A percentile compares a stretch with the other conserved stretches of the same genome.
Evolutionary conservation across 805 yeast species (phyloP).

Genomic region (Saturnispora saitoi): DNA sequence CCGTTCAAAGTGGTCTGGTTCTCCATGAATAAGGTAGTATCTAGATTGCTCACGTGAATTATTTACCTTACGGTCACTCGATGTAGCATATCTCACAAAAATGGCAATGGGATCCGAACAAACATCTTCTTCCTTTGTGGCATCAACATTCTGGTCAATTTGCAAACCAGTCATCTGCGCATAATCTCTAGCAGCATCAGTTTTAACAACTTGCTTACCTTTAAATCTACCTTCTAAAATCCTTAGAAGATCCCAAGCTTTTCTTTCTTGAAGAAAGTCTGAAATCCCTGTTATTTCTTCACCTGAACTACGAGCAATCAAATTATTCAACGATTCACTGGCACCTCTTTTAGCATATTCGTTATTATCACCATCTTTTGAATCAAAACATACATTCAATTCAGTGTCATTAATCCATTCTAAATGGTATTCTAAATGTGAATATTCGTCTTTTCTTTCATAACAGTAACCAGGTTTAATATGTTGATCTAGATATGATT

Average conservation of each 20-base stretch:
- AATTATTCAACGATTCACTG: neutral
- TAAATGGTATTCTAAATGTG: constrained; percentile 31
- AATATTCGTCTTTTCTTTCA: constrained; percentile 22
- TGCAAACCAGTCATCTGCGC: neutral
- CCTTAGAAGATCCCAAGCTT: constrained; percentile 13
- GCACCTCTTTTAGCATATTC: constrained; percentile 7
- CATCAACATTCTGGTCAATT: neutral
- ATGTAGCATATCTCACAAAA: constrained; percentile 42
- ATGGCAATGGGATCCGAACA: constrained; percentile 25
- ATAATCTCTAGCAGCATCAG: constrained; percentile 4
- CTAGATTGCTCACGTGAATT: constrained; percentile 52
- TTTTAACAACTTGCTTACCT: constrained; percentile 7
- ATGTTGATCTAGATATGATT: constrained; percentile 43
- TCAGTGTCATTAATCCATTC: constrained; percentile 64
- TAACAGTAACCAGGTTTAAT: constrained; percentile 28
- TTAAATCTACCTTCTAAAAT: neutral
- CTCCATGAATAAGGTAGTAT: constrained; percentile 64
- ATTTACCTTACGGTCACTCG: constrained; percentile 46
- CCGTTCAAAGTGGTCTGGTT: constrained; percentile 42
- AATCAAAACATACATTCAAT: constrained; percentile 44
- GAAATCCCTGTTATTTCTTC: neutral
- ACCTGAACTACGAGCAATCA: neutral
- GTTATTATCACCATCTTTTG: constrained; percentile 2
- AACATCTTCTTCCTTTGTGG: neutral
- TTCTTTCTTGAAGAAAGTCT: constrained; percentile 7